Percentiles rank a stretch among this genome's conserved stretches.
Conservation (phyloP, 192 early-diverging fungal genomes). For the Chytriomyces sp. region DNA sequence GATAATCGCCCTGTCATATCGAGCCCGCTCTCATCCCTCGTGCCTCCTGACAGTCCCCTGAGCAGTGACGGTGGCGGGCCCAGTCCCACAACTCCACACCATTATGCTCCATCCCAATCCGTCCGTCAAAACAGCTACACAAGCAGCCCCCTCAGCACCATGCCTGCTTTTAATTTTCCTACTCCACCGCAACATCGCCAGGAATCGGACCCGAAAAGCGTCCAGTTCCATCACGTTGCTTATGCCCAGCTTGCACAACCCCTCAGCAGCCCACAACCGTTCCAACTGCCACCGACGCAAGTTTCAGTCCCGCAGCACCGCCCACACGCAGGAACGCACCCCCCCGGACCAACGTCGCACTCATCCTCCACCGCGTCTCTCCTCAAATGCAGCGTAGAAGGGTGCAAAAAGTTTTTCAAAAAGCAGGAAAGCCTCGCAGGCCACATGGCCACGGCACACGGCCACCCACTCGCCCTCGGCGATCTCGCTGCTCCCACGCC, state of each 20-base stretch:
- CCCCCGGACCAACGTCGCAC: slow-evolving; percentile 1
- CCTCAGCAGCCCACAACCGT: no score
- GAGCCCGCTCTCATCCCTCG: no score
- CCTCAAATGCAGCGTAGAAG: slow-evolving; percentile 6
- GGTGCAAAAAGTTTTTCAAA: slow-evolving; percentile 19
- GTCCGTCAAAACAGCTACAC: no score
- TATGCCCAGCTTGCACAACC: no score
- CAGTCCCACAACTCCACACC: no score
- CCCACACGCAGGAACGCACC: slow-evolving; percentile 7
- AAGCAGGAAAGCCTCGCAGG: neutral
- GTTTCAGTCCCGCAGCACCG: neutral
- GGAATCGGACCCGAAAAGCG: neutral
- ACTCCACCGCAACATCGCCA: neutral
- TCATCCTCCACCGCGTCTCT: neutral
- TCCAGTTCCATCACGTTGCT: neutral
- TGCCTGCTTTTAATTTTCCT: no score
- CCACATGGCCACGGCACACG: slow-evolving; percentile 16
- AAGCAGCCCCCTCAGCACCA: no score
- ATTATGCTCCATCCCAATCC: no score
- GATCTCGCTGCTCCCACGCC: neutral
- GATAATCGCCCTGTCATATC: no score
- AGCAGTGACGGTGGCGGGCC: no score
- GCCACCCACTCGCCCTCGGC: neutral
- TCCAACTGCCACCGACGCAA: neutral
- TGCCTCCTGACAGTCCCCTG: no score